These are phyloP conservation scores for Abortiporus biennis DNA, from an alignment of 1,284 basidiomycete genomes.

Conservation along the genomic window DNA sequence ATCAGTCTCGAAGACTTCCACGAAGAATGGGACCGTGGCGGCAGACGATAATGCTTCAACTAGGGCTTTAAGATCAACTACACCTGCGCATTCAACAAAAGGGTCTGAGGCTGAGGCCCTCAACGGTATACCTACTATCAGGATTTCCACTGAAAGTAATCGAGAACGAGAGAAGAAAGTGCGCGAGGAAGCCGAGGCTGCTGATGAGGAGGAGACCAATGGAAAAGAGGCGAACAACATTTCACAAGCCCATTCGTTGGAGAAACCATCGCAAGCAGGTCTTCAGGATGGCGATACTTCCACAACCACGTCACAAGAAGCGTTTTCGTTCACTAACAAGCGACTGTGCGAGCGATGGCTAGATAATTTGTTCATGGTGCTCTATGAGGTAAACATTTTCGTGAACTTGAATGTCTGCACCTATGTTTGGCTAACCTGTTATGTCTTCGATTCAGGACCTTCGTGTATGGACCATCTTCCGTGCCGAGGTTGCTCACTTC, in stretches of 20 bases:
- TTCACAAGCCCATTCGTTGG: conserved; percentile 30
- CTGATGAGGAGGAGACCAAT: conserved; percentile 25
- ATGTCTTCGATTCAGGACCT: conserved; percentile 57
- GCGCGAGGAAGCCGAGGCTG: conserved; percentile 22
- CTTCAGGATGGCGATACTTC: conserved; percentile 37
- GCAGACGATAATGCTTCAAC: conserved; percentile 77
- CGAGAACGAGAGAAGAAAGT: conserved; percentile 40
- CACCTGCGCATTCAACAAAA: conserved; percentile 15
- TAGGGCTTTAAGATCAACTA: conserved; percentile 39
- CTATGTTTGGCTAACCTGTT: no score
- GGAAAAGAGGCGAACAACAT: conserved; percentile 21
- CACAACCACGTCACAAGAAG: conserved; percentile 38
- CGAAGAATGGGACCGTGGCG: not conserved
- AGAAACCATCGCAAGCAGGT: conserved; percentile 59
- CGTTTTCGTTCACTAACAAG: conserved; percentile 94
- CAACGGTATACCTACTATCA: conserved; percentile 74
- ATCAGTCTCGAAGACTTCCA: conserved; percentile 22
- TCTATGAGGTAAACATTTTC: conserved; percentile 76
- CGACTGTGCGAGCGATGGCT: conserved; percentile 96
- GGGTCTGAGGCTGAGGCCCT: conserved; percentile 20
- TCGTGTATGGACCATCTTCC: conserved; percentile 99
- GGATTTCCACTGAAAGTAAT: conserved; percentile 81
- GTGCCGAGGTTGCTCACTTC: conserved; percentile 98
- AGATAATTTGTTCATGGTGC: conserved; percentile 97
- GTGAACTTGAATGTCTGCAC: not conserved